Percentiles rank a stretch among this genome's conserved stretches.
phyloP scores from a whole-genome alignment of 2,329 filamentous ascomycete species.

The Trichoderma pleuroti region DNA sequence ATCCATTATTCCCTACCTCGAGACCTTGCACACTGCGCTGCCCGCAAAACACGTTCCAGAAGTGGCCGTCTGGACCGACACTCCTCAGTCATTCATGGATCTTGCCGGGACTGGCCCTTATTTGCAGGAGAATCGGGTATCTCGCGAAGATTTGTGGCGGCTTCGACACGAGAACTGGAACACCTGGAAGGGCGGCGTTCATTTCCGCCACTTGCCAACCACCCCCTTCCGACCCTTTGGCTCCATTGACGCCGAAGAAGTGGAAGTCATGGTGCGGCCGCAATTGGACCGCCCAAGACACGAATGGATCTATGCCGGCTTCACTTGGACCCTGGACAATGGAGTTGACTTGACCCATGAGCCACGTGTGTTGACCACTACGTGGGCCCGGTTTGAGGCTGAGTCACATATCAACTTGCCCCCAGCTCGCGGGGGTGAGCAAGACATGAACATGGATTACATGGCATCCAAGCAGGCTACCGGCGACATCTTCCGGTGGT shows the following conservation, averaged over 20 bases:
- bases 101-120: constrained; percentile 10
- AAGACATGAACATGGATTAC: background rate
- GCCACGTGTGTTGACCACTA: background rate
- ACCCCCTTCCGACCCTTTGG: constrained; percentile 9
- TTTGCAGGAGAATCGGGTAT: background rate
- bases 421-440: background rate
- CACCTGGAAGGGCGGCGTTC: background rate
- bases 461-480: background rate
- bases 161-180: constrained; percentile 13
- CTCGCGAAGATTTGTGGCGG: constrained; percentile 14
- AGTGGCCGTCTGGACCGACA: constrained; percentile 9
- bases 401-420: background rate
- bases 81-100: constrained; percentile 17
- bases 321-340: background rate
- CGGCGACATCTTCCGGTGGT: constrained; percentile 8
- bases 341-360: background rate
- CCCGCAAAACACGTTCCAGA: constrained; percentile 2
- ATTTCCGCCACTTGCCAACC: background rate
- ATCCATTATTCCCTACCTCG: constrained; percentile 11
- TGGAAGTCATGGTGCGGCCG: background rate
- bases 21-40: background rate
- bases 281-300: constrained; percentile 3
- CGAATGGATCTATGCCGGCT: background rate
- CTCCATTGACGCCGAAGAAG: background rate
- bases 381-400: background rate